Conservation (phyloP, 495 filamentous ascomycete genomes). For the Talaromyces nanjingensis region DNA sequence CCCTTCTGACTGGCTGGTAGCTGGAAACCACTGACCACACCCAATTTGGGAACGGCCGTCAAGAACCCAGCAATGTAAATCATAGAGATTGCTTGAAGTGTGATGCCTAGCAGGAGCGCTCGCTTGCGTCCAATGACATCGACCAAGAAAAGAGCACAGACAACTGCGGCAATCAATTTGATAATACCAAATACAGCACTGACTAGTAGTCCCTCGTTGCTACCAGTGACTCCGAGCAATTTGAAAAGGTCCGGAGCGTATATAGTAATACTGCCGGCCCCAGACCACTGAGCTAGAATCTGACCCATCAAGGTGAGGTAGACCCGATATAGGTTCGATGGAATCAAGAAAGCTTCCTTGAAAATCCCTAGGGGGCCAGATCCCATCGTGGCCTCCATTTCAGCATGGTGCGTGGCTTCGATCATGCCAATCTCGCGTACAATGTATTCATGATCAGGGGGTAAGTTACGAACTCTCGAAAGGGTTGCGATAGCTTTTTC, state of each 20-base stretch:
- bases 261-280: conserved; percentile 56
- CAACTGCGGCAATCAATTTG: conserved; percentile 55
- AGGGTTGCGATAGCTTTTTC: conserved; percentile 45
- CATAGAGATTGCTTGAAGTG: conserved; percentile 56
- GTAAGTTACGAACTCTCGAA: conserved; percentile 31
- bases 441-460: conserved; percentile 36
- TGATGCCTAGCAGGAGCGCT: conserved; percentile 56
- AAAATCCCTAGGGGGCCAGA: conserved; percentile 46
- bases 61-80: conserved; percentile 64
- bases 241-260: conserved; percentile 61
- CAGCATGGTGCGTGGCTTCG: conserved; percentile 56
- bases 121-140: conserved; percentile 69
- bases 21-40: conserved; percentile 23
- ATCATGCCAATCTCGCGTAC: conserved; percentile 59
- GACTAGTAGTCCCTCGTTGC: conserved; percentile 55
- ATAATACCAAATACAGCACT: conserved; percentile 66
- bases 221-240: conserved; percentile 55
- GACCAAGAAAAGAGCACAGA: conserved; percentile 66
- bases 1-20: conserved; percentile 23
- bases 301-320: conserved; percentile 53
- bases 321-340: conserved; percentile 57
- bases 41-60: conserved; percentile 42
- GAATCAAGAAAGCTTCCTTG: conserved; percentile 53
- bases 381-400: conserved; percentile 56
- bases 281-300: conserved; percentile 63